Evolutionary conservation across 306 rosid species (phyloP), one percentile per base, ranked within the genome.

Genomic region (Quercus agrifolia): DNA sequence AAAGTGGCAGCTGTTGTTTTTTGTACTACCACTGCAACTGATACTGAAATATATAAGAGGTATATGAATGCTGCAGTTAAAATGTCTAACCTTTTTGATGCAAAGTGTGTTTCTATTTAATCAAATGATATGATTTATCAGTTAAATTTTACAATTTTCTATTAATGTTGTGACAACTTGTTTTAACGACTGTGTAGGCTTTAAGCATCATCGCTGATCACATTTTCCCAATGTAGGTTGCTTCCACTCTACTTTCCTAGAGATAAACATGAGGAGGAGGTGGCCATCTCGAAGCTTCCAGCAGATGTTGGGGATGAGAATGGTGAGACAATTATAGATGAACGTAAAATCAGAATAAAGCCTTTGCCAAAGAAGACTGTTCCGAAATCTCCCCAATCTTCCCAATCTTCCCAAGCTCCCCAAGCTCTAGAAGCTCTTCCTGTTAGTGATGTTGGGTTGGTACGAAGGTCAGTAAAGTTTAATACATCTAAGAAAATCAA

Each of bases 301-400:
- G 93, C 97, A 71, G 99, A 95, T 85, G 97, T 95, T 77, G 99
- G 99, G 79, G 99, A 95, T 91, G 99, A 95, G 82, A 95, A 95
- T 84, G 99, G 99, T 11, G 99, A 95, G 90, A 95, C 98, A 8
- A 83, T 87, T 80, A 87, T 95, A 77, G 96, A 93, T 75, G 99
- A 93, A 81, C 97, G 99, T 62, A 95, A 95, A 89, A 95, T 95
- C 89, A 89, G 99, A 86, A 95, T 95, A 85, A 91, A 90, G 84
- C 88, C 96, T 77, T 90, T 95, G 88, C 99, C 98, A 56, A 91
- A 91, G 84, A 89, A 86, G 73, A 80, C 61, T 69, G 74, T 70
- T 79, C 76, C 88, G 5, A 89, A 84, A 73, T 90, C 94, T 64
- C 85, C 91, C 64, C 59, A 74, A 82, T 78, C 78, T 82, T 88